A percentile compares a stretch with the other conserved stretches of the same genome.
Evolutionary conservation across 495 filamentous ascomycete species (phyloP).

Genomic region (Aspergillus taichungensis): DNA sequence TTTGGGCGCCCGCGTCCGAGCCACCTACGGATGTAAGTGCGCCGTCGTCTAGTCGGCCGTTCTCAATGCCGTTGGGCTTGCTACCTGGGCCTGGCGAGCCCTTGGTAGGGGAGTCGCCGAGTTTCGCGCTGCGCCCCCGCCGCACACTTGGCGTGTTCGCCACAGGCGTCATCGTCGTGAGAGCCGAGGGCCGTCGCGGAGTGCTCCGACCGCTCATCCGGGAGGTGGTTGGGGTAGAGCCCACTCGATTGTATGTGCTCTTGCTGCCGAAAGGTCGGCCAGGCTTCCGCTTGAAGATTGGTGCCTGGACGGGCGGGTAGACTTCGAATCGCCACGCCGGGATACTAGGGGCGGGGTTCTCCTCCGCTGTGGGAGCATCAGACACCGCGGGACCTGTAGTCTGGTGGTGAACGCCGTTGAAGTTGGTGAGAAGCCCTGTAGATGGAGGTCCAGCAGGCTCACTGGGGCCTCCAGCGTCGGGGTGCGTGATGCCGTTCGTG

Average conservation of each 20-base stretch:
- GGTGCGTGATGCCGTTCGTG: conserved; percentile 16
- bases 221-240: conserved; percentile 19
- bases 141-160: conserved; percentile 19
- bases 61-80: conserved; percentile 20
- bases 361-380: conserved; percentile 4
- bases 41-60: conserved; percentile 6
- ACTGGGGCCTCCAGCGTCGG: conserved; percentile 6
- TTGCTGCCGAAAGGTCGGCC: conserved; percentile 37
- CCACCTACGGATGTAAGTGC: conserved; percentile 5
- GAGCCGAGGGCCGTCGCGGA: conserved; percentile 24
- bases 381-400: conserved; percentile 6
- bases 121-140: conserved; percentile 31
- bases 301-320: conserved; percentile 66
- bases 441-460: conserved; percentile 34
- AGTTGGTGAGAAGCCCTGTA: conserved; percentile 19
- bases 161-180: conserved; percentile 21
- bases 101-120: conserved; percentile 22
- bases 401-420: conserved; percentile 25
- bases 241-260: conserved; percentile 12
- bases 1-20: background rate
- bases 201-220: conserved; percentile 31
- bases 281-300: conserved; percentile 33
- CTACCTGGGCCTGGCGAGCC: conserved; percentile 15
- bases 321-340: conserved; percentile 77
- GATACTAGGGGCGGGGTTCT: conserved; percentile 42